Base-by-base conservation (phyloP, 2,329 filamentous ascomycete species). In the Botrytis medusae region DNA sequence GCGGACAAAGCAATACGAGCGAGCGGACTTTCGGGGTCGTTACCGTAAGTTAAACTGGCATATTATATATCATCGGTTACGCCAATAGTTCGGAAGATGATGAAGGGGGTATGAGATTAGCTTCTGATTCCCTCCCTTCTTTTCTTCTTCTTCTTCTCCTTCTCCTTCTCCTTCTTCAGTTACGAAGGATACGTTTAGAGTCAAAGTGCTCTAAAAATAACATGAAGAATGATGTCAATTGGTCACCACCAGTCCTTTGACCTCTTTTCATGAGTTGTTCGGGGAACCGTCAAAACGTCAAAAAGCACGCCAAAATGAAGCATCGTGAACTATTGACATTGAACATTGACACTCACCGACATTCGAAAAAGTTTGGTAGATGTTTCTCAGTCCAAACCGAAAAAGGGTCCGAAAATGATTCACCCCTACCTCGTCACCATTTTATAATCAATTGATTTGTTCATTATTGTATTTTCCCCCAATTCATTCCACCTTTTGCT, bases 291-390 rank as follows among this genome's bases (percentile, higher is more conserved):
- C 10, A 14, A 48, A 48, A 65, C 20, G 46, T 32, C 44, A 18
- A 65, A 34, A 32, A 22, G 10, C 10, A 48, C 29, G 5, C 29
- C 22, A 54, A 25, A 44, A 64, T 29, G 60, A 44, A 62, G 12
- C 44, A 34, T 51, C 63, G 63, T 51, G 32, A 40, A 67, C 14
- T 8, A 54, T 14, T 12, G 7, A 54, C 2, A n/a, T n/a, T 51
- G 48, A 22, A 22, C 22, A 48, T 37, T 37, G 44, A 25, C 25
- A 18, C 68, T 70, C 68, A 70, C 68, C 68, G 69, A 71, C 69
- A 71, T 70, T 70, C 37, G 10, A 2, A 29, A n/a, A 18, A n/a
- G n/a, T 54, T 29, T 46, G 29, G 37, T 65, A 46, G 46, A 40
- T 29, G 10, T 29, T 18, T 16, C 7, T 40, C 44, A 67, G 51